Evolutionary conservation across 306 rosid species (phyloP).

Genomic region (Vigna radiata): DNA sequence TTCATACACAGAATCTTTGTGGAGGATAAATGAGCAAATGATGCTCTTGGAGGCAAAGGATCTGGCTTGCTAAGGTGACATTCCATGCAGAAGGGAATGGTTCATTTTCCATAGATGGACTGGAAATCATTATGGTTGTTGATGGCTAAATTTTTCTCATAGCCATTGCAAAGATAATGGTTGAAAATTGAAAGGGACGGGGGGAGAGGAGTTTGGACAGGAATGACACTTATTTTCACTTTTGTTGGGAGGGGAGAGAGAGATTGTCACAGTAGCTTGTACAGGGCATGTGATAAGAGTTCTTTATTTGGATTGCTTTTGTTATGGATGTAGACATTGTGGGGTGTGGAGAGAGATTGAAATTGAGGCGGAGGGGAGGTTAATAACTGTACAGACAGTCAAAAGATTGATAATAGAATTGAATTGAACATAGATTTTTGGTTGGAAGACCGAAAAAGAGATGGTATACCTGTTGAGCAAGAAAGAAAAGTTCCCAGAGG

Average conservation of each 20-base stretch:
- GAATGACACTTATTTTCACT: conserved; percentile 26
- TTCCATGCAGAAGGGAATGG: conserved; percentile 22
- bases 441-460: conserved; percentile 33
- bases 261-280: conserved; percentile 42
- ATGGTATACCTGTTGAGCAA: conserved; percentile 41
- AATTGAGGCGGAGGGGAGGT: conserved; percentile 41
- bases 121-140: conserved; percentile 42
- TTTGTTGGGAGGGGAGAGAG: conserved; percentile 28
- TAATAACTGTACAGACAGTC: conserved; percentile 54
- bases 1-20: conserved; percentile 68
- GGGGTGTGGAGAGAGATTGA: conserved; percentile 50
- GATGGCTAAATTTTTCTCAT: conserved; percentile 54
- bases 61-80: conserved; percentile 38
- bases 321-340: conserved; percentile 43
- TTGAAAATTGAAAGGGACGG: background rate
- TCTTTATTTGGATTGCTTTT: conserved; percentile 37
- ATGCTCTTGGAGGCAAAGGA: conserved; percentile 26
- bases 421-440: conserved; percentile 52
- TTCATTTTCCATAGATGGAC: background rate
- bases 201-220: background rate
- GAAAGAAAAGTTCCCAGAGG: conserved; percentile 50
- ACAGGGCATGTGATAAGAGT: conserved; percentile 43
- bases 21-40: conserved; percentile 53
- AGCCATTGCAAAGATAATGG: conserved; percentile 48
- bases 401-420: conserved; percentile 51